phyloP scores from a whole-genome alignment of 495 filamentous ascomycete species.

The Neurospora discreta region DNA sequence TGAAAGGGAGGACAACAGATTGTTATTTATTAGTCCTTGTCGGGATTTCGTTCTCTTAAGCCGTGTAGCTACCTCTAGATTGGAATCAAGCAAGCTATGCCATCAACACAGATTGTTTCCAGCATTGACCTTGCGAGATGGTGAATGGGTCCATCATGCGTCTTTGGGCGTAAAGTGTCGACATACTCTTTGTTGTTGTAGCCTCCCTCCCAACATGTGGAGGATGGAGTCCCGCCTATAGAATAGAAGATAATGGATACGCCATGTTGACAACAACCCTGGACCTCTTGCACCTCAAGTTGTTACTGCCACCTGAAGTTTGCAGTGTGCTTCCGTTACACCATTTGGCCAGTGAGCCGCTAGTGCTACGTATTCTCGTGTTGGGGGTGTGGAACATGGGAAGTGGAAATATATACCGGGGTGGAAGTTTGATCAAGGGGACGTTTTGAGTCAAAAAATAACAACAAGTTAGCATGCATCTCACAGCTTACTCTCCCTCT shows the following conservation, averaged over 20 bases:
- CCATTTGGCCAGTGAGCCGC: not conserved
- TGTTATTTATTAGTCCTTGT: not conserved
- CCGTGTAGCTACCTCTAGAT: not conserved
- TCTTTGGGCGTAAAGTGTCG: not conserved
- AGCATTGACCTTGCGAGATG: not conserved
- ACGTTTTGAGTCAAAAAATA: not conserved
- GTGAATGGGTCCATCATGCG: not conserved
- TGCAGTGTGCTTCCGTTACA: not conserved
- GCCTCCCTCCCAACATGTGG: not conserved
- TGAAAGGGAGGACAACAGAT: not conserved
- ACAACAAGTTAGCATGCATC: conserved; percentile 2
- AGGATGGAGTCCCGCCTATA: no score
- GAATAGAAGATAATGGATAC: no score
- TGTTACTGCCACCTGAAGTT: not conserved
- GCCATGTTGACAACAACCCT: no score
- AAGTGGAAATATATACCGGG: not conserved
- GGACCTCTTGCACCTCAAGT: not conserved
- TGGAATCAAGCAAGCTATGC: not conserved
- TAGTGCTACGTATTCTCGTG: not conserved
- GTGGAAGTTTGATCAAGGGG: not conserved
- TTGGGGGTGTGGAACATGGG: not conserved
- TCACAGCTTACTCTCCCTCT: not conserved
- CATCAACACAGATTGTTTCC: not conserved
- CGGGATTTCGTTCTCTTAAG: not conserved
- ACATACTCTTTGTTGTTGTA: not conserved